Evolutionary conservation across 148 eudicot genomes (phyloP), one percentile per base, ranked within the genome.

Genomic region (Pharnaceum exiguum): DNA sequence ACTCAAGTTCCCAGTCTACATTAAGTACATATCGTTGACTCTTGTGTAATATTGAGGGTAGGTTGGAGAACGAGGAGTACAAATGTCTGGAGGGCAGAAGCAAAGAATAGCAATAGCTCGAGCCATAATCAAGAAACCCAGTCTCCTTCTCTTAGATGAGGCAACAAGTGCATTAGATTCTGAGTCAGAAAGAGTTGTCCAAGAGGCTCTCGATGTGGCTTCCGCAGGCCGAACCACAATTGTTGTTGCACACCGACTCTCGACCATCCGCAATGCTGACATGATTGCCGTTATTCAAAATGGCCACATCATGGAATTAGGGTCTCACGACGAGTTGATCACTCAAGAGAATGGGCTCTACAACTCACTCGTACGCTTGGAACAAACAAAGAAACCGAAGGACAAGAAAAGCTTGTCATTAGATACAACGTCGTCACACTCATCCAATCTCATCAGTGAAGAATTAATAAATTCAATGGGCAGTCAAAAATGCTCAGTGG

Each of bases 71-170:
- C 43, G 68, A 46, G 77, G 77, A 5, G 53, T 73, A 1, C 72
- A 73, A n/a, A 67, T 73, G 60, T 73, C 77, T 1, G 77, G 77
- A 40, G 77, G 77, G 4, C 77, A 72, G 46, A 72, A 72, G 49
- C 77, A 72, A 44, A 67, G 77, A 46, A 67, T 73, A 21, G 77
- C 77, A 1, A 73, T 73, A 6, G 77, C 72, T 1, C 68, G 72
- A 22, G 72, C 72, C 31, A 62, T 73, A 50, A 67, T 73, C 15
- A 55, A 67, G 26, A 7, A 57, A 7, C 77, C 77, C 8, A 72
- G 69, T 6, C 56, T 73, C 24, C 72, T 73, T 7, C 62, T 73
- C 1, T 37, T 72, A 9, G 77, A 72, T 23, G 77, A 72, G 53
- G 77, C 77, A 29, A 72, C 77, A 4, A 72, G 77, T 25, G 77